A percentile compares a stretch with the other conserved stretches of the same genome.
Evolutionary conservation across 2,329 filamentous ascomycete species (phyloP).

Genomic region (Cryoendolithus antarcticus): DNA sequence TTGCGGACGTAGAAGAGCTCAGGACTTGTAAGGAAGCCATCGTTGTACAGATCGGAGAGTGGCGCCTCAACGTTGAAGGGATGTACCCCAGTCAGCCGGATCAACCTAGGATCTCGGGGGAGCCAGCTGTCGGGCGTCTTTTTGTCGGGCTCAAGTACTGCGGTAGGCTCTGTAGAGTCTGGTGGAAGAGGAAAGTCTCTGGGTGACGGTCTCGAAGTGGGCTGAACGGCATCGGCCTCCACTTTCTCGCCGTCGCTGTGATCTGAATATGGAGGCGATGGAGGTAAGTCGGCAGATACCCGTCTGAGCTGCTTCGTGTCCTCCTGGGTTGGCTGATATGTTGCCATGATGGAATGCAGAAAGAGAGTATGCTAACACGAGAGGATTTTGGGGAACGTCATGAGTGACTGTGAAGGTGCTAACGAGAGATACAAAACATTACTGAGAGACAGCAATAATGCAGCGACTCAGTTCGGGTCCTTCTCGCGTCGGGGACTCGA

Average conservation of each 20-base stretch:
- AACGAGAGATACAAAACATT: neutral
- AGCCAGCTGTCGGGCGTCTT: conserved; percentile 78
- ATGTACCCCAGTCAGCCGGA: conserved; percentile 76
- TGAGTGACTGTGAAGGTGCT: too few relatives aligned
- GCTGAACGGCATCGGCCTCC: conserved; percentile 31
- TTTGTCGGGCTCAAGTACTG: conserved; percentile 61
- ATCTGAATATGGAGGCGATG: conserved; percentile 26
- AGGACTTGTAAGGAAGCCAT: conserved; percentile 75
- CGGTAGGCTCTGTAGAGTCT: conserved; percentile 41
- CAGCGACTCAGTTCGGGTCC: neutral
- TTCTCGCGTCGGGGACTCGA: neutral
- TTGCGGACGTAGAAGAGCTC: conserved; percentile 88
- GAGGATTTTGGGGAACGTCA: neutral
- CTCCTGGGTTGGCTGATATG: conserved; percentile 9
- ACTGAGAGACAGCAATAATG: neutral
- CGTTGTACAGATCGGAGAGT: conserved; percentile 61
- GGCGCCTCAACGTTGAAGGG: conserved; percentile 88
- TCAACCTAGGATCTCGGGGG: conserved; percentile 64
- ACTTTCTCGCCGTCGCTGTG: conserved; percentile 19
- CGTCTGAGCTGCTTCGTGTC: conserved; percentile 12
- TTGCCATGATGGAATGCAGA: conserved; percentile 5
- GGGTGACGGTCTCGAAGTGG: neutral
- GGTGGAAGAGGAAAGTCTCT: conserved; percentile 56
- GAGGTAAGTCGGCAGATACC: conserved; percentile 18
- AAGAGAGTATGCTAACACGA: neutral